Base-by-base conservation (phyloP, 2,329 filamentous ascomycete species). In the Xylaria sp. region DNA sequence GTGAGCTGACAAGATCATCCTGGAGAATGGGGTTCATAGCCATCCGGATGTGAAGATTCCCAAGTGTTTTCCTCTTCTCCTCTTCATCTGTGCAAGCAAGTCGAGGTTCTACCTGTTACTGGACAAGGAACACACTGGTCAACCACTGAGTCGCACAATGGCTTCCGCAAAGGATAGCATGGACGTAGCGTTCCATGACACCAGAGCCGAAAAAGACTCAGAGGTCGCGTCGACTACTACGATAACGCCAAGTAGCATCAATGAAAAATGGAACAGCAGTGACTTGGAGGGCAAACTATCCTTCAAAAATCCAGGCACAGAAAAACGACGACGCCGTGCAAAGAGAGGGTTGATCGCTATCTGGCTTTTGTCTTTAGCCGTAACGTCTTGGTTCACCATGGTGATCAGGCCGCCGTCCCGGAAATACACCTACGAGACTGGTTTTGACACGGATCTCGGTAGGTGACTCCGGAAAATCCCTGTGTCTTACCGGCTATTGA, bases 401-500 rank as follows among this genome's bases (percentile, higher is more conserved):
- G 39, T 44, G 15, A 20, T 63, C 18, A 12, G 48, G 23, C 48
- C 57, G 15, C 15, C 23, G n/a, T 9, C 44, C 4, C 59, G 18
- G 52, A 52, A 5, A 44, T 46, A 63, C 8, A 52, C 2, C 1
- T 63, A 63, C 34, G 59, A 63, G 25, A 63, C 59, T 12, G 59
- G 59, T 9, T 63, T 63, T 28, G 48, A 54, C 23, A 63, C 48
- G 28, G 59, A 63, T 32, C 50, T 63, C 10, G 50, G 59, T 63
- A 28, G 39, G 59, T 34, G n/a, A 62, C 46, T 13, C 1, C 4
- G 2, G 13, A n/a, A 41, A 9, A 9, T 28, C 28, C 48, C 7
- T 12, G 1, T 20, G 8, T 23, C 18, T 39, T 9, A 6, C 3
- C 28, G 41, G 12, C 3, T 28, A 37, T 41, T 18, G n/a, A 25